Percentiles rank a stretch among this genome's conserved stretches.
phyloP scores from a whole-genome alignment of 2,329 filamentous ascomycete species.

The Beauveria asiatica region DNA sequence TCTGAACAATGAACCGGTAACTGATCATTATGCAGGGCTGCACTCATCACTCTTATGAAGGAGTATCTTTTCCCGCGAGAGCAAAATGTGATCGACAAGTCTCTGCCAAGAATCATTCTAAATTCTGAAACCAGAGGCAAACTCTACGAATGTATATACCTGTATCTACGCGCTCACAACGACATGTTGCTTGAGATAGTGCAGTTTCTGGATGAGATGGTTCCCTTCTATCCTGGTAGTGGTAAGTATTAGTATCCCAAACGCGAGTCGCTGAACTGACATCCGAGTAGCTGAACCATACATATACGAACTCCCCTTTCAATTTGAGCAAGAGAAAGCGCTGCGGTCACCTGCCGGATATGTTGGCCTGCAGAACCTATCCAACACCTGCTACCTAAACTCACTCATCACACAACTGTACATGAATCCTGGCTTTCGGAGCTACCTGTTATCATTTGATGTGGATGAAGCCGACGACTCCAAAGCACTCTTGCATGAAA shows the following conservation, averaged over 20 bases:
- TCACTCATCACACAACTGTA: slow-evolving; percentile 90
- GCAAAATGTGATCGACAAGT: slow-evolving; percentile 13
- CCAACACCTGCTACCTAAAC: slow-evolving; percentile 96
- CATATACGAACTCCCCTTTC: slow-evolving; percentile 50
- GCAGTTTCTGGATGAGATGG: slow-evolving; percentile 25
- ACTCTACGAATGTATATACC: slow-evolving; percentile 52
- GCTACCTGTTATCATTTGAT: slow-evolving; percentile 65
- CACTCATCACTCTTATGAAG: slow-evolving; percentile 42
- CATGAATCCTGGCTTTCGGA: slow-evolving; percentile 85
- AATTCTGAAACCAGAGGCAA: slow-evolving; percentile 46
- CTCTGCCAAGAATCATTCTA: slow-evolving; percentile 36
- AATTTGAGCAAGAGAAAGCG: slow-evolving; percentile 57
- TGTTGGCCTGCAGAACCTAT: slow-evolving; percentile 82
- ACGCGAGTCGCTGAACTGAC: slow-evolving; percentile 37
- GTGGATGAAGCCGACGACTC: slow-evolving; percentile 45
- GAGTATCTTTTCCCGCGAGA: slow-evolving; percentile 57
- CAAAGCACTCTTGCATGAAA: slow-evolving; percentile 65
- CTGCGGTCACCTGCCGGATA: slow-evolving; percentile 75
- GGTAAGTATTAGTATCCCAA: slow-evolving; percentile 26
- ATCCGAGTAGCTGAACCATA: slow-evolving; percentile 38
- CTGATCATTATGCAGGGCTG: slow-evolving; percentile 17
- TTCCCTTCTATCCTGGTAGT: slow-evolving; percentile 31
- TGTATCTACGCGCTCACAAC: slow-evolving; percentile 43
- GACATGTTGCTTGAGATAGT: slow-evolving; percentile 43
- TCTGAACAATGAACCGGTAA: slow-evolving; percentile 8